Evolutionary conservation across 768 basidiomycete species (phyloP).

Genomic region (Suillus americanus): DNA sequence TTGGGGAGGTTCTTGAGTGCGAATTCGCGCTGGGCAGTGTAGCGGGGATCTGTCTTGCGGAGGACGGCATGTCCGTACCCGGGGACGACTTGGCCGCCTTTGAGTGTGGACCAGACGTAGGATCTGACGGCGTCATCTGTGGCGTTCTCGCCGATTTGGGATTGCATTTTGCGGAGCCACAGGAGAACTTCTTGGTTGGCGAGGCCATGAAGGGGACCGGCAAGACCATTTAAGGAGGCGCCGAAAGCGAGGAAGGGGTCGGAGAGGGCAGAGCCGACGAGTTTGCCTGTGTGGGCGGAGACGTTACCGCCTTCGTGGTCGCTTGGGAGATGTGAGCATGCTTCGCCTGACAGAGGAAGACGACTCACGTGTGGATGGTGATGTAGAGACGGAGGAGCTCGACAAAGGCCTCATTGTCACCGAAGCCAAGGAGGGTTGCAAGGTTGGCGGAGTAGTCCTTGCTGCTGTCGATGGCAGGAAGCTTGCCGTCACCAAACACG

Average conservation of each 20-base stretch:
- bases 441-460: constrained; percentile 94
- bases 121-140: constrained; percentile 87
- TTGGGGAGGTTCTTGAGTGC: constrained; percentile 81
- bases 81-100: constrained; percentile 91
- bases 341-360: background rate
- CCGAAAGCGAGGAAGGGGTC: constrained; percentile 96
- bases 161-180: constrained; percentile 94
- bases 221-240: constrained; percentile 93
- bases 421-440: constrained; percentile 87
- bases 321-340: constrained; percentile 33
- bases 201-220: constrained; percentile 94
- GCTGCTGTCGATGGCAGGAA: constrained; percentile 75
- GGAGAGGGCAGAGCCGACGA: constrained; percentile 93
- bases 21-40: constrained; percentile 88
- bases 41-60: constrained; percentile 90
- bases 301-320: constrained; percentile 99
- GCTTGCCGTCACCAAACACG: constrained; percentile 85
- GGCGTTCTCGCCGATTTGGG: constrained; percentile 81
- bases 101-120: constrained; percentile 94
- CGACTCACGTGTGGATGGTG: constrained; percentile 82
- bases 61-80: constrained; percentile 89
- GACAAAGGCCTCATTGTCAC: constrained; percentile 83
- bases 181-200: constrained; percentile 97
- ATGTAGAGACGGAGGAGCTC: constrained; percentile 95
- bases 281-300: constrained; percentile 91